phyloP scores from a whole-genome alignment of 169 alveolate species.

The Plasmodium falciparum region DNA sequence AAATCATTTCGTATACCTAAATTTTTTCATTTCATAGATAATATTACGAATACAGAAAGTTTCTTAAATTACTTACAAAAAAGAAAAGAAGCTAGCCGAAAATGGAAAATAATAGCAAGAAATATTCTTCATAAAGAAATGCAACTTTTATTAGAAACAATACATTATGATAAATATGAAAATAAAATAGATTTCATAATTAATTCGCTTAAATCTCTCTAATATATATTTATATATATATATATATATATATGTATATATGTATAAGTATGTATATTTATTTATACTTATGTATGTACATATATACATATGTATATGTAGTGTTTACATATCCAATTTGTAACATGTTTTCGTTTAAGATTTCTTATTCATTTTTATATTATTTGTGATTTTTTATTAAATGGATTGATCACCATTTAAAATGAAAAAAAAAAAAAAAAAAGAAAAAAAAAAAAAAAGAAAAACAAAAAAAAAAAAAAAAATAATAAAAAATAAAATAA shows the following conservation, averaged over 20 bases:
- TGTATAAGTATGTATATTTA: no score
- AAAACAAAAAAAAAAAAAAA: no score
- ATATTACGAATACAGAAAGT: conserved; percentile 19
- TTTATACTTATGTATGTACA: neutral
- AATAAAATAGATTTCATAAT: conserved; percentile 29
- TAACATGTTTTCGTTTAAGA: no score
- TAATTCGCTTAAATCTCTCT: conserved; percentile 30
- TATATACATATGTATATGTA: no score
- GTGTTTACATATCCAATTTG: no score
- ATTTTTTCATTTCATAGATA: conserved; percentile 1
- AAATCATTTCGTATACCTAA: conserved; percentile 58
- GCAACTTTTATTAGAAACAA: conserved; percentile 18
- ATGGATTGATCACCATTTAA: no score
- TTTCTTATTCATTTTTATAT: no score
- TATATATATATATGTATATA: neutral
- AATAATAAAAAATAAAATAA: no score
- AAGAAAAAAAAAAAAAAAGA: no score
- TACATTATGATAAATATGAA: conserved; percentile 34
- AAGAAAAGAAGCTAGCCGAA: conserved; percentile 50
- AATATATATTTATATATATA: neutral
- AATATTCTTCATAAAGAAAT: conserved; percentile 43
- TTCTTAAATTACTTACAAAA: conserved; percentile 44
- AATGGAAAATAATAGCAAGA: conserved; percentile 53
- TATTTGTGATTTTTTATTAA: no score
- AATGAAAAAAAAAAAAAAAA: no score